Evolutionary conservation across 768 basidiomycete genomes (phyloP), one percentile per base, ranked within the genome.

Genomic region (Pholiota conissans): DNA sequence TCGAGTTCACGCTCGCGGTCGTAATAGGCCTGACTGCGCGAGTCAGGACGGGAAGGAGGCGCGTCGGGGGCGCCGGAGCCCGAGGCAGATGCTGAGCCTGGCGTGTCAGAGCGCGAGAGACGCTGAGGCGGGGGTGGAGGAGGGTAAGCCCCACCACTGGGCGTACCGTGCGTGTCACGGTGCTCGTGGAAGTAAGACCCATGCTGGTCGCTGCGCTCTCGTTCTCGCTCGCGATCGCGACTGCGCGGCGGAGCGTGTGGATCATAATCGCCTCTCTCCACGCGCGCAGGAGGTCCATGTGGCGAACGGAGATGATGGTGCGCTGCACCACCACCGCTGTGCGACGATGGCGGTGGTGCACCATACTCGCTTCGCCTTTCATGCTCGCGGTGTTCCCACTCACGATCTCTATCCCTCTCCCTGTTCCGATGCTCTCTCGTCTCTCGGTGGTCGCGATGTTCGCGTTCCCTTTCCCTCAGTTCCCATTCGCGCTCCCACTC

Each of bases 21-120:
- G 28, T 47, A 59, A 54, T 63, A 63, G 65, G 77, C 78, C 40
- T 80, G 81, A 39, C 71, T 61, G 52, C 82, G 77, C 52, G 79
- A 79, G 63, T 84, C 84, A 18, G 82, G 79, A 40, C 83, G 78
- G 35, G 82, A 79, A 55, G 78, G 76, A 20, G 65, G 74, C 49
- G 84, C 84, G 50, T 61, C 64, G 16, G 58, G 58, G 29, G 52
- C 59, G n/a, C 63, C 60, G 26, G 63, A 63, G 40, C 70, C 52
- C 70, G 75, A 59, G 63, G 76, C 81, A 11, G 82, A 81, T n/a
- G 74, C 81, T 27, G 84, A 85, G 40, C 79, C 80, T 30, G 84
- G 83, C 0, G 84, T 82, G 47, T 76, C 84, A 61, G 85, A 84
- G 63, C 84, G 84, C 60, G 84, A 83, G 45, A 71, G 72, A 24